Conservation (phyloP, 192 early-diverging fungal species). For the Spinellus fusiger region DNA sequence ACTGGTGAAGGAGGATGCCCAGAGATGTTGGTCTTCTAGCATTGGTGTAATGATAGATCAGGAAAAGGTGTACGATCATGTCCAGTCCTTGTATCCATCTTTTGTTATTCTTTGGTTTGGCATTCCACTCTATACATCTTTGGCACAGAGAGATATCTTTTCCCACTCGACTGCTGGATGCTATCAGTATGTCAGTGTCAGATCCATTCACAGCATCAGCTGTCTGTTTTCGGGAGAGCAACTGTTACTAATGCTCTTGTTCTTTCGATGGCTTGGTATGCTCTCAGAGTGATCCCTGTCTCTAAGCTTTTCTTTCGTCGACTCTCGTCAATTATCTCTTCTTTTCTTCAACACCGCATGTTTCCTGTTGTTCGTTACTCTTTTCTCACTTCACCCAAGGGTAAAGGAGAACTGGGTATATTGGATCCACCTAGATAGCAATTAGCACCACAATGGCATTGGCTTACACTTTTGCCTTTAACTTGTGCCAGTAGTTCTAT, state of each 20-base stretch:
- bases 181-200: background rate
- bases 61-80: constrained; percentile 15
- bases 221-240: background rate
- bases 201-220: background rate
- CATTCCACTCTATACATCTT: background rate
- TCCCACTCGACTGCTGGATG: background rate
- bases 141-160: background rate
- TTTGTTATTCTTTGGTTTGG: background rate
- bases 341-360: background rate
- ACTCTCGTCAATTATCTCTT: background rate
- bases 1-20: background rate
- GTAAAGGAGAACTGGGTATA: no score
- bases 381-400: no score
- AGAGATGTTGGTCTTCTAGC: background rate
- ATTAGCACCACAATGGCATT: no score
- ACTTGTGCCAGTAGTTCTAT: no score
- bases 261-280: background rate
- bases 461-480: no score
- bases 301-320: background rate
- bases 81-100: constrained; percentile 1
- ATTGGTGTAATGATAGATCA: constrained; percentile 16
- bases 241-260: background rate
- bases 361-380: no score
- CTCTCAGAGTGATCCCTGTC: background rate
- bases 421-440: no score